Base-by-base conservation (phyloP, 306 rosid genomes). In the Argentina anserina region DNA sequence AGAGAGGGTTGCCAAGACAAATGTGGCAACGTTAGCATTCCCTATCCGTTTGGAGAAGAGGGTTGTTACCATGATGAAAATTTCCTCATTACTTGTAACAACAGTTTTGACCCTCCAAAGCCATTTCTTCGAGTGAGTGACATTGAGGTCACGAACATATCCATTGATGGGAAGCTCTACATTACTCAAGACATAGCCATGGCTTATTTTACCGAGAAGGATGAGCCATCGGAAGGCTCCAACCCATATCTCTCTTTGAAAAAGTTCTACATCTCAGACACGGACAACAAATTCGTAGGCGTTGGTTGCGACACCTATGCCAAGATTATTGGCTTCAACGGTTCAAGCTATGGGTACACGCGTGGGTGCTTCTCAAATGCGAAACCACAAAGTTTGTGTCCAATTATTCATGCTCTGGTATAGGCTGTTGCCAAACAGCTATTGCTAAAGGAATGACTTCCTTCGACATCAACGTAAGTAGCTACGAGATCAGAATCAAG, bases 381-480 rank as follows among this genome's bases (percentile, higher is more conserved):
- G 3, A 49, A 0, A 20, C 37, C 18, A 26, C 2, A 0, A 4
- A 0, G 3, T 11, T 5, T 14, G n/a, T 58, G 4, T 14, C 34
- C 34, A 28, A 28, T 58, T 26, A 26, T 12, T 12, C 70, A n/a
- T 66, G 53, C 50, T 66, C 53, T 1, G 70, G 70, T 3, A 25
- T 39, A 15, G 36, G n/a, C 6, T 40, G 70, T 14, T 66, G 70
- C 20, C 13, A 41, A 40, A 23, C 50, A 45, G 10, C 20, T 58
- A 28, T 58, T 58, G 9, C 64, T 12, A 58, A 58, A 58, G n/a
- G 34, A 15, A 58, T 58, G 64, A 50, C 31, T 0, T 1, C 0
- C 9, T 13, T 77, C 6, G 0, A 0, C 0, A 18, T 41, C 10
- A 0, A 0, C 0, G 68, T 67, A 25, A 0, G 0, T 0, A 47